Base-by-base conservation (phyloP, 352 stramenopile genomes). In the Globisporangium ultimum region DNA sequence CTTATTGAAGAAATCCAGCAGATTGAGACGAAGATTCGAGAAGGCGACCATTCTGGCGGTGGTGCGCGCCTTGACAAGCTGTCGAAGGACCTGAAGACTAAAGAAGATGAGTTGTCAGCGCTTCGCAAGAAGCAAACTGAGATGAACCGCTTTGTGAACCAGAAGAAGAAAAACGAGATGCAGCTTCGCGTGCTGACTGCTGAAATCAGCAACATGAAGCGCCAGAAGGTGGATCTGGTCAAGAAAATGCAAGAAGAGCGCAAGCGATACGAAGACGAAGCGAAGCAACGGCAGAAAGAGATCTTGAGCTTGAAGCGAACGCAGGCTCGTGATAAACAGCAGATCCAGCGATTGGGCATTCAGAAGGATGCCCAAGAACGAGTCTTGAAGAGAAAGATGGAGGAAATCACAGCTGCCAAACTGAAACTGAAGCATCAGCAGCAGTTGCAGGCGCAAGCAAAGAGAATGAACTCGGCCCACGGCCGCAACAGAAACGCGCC, bases 141-240 rank as follows among this genome's bases (percentile, higher is more conserved):
- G 22, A 91, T 94, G 59, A 88, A 88, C 48, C 75, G 78, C 22
- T 93, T 89, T 48, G 82, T 92, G 67, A 77, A 72, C 48, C 73
- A 92, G 53, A 93, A 92, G 65, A 89, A 91, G 68, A 95, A 95
- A 63, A 92, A 84, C 53, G 86, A 95, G 61, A 91, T 88, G 69
- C 82, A 95, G 49, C 57, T 93, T 34, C 76, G 86, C 18, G 81
- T 92, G 7, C 55, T 94, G 36, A 91, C 78, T 7, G 78, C 80
- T 11, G 87, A 95, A 64, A 92, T 95, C 49, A 80, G 58, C 20
- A 88, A 85, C 55, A 95, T 95, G 87, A 95, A 95, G 70, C 68
- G 84, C 7, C 87, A 95, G 57, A 95, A 94, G 51, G 87, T 95
- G n/a, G 87, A 95, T 22, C 54, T 95, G 22, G 72, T 94, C 22